Percentiles rank a stretch among this genome's conserved stretches.
These are phyloP conservation scores for Cicer yamashitae DNA, from an alignment of 306 rosid species.

Conservation along the genomic window DNA sequence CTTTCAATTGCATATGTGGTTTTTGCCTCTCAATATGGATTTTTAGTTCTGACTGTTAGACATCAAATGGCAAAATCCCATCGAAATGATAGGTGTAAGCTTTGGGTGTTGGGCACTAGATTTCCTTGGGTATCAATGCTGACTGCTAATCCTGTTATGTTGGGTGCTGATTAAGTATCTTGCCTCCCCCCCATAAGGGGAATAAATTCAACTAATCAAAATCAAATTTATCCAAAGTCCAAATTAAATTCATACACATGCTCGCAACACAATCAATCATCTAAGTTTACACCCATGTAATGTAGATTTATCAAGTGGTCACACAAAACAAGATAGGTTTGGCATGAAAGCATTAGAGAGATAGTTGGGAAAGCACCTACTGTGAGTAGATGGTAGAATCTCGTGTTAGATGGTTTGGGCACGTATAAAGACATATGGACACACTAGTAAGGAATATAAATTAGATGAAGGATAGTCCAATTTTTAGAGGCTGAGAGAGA, in stretches of 20 bases:
- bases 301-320: conserved; percentile 1
- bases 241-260: background rate
- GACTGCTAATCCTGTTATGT: background rate
- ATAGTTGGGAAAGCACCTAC: background rate
- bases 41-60: background rate
- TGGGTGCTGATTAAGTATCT: background rate
- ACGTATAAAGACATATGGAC: background rate
- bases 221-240: background rate
- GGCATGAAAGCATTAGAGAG: background rate
- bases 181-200: background rate
- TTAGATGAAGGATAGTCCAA: background rate
- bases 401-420: background rate
- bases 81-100: background rate
- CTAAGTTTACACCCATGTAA: background rate
- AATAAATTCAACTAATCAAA: background rate
- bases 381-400: background rate
- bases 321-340: background rate
- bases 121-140: background rate
- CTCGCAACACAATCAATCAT: background rate
- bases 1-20: background rate
- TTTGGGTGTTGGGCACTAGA: background rate
- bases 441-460: background rate
- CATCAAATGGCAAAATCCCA: background rate
- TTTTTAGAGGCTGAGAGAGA: conserved; percentile 10
- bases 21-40: conserved; percentile 1